A percentile compares a stretch with the other conserved stretches of the same genome.
Conservation (phyloP, 2,329 filamentous ascomycete genomes). For the Trichoderma atroviride region DNA sequence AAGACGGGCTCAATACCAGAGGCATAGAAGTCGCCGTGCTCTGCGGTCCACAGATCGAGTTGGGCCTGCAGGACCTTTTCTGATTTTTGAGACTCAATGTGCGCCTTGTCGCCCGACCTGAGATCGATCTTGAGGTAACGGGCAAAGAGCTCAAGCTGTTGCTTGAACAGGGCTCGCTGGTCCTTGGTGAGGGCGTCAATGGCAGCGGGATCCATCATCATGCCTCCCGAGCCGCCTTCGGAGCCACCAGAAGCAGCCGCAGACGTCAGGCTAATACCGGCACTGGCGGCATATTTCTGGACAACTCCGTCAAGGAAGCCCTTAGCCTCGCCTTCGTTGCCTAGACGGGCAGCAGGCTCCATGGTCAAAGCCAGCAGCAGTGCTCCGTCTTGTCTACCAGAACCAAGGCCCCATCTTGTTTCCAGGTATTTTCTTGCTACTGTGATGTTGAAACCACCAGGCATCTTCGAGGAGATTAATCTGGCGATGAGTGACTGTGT, state of each 20-base stretch:
- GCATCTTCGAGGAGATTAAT: slow-evolving; percentile 98
- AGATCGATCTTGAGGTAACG: slow-evolving; percentile 97
- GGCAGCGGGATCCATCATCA: slow-evolving; percentile 99
- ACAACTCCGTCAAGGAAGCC: slow-evolving; percentile 84
- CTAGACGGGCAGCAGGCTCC: slow-evolving; percentile 86
- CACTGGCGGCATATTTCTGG: slow-evolving; percentile 84
- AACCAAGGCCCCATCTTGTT: slow-evolving; percentile 84
- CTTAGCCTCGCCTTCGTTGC: slow-evolving; percentile 89
- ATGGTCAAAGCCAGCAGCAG: slow-evolving; percentile 87
- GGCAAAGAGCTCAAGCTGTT: slow-evolving; percentile 93
- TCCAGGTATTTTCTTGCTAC: slow-evolving; percentile 93
- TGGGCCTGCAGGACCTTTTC: slow-evolving; percentile 88
- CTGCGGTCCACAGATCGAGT: slow-evolving; percentile 89
- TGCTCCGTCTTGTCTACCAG: slow-evolving; percentile 88
- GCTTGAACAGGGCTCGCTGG: slow-evolving; percentile 94
- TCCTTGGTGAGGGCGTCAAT: slow-evolving; percentile 97
- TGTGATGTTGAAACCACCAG: slow-evolving; percentile 98
- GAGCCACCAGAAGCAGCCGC: slow-evolving; percentile 74
- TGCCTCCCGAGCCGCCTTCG: slow-evolving; percentile 73
- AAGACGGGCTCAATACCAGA: slow-evolving; percentile 93
- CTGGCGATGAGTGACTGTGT: slow-evolving; percentile 90
- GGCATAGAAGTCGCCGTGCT: slow-evolving; percentile 97
- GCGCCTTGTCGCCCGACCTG: slow-evolving; percentile 93
- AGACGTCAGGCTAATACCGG: slow-evolving; percentile 81
- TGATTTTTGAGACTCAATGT: slow-evolving; percentile 80